Evolutionary conservation across 2,329 filamentous ascomycete species (phyloP).

Genomic region (Lasiodiplodia sp.): DNA sequence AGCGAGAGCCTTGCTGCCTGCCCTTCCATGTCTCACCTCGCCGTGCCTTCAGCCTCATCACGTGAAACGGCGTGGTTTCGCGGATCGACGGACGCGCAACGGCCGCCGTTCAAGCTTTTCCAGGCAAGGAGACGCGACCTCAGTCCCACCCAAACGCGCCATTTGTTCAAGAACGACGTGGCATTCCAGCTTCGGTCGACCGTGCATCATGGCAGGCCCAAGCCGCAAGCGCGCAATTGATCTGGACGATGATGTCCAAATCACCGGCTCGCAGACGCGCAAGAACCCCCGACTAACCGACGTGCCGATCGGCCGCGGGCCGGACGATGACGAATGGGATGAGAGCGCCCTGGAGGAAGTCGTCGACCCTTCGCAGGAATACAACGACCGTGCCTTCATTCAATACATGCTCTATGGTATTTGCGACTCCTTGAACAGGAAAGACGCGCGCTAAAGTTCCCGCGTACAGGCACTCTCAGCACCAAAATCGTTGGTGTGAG

Average conservation of each 20-base stretch:
- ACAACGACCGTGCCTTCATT: constrained; percentile 25
- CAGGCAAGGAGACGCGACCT: neutral
- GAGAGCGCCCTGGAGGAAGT: constrained; percentile 6
- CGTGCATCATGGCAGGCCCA: constrained; percentile 34
- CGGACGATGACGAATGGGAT: constrained; percentile 6
- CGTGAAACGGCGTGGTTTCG: constrained; percentile 1
- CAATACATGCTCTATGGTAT: constrained; percentile 29
- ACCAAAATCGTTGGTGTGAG: constrained; percentile 67
- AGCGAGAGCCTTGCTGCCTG: neutral
- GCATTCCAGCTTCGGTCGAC: neutral
- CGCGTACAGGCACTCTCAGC: constrained; percentile 43
- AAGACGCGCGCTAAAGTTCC: neutral
- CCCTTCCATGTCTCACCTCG: constrained; percentile 7
- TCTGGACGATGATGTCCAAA: constrained; percentile 38
- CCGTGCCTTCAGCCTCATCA: constrained; percentile 20
- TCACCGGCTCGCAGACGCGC: constrained; percentile 18
- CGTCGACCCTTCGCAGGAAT: constrained; percentile 21
- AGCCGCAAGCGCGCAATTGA: constrained; percentile 45
- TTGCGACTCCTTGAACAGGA: neutral
- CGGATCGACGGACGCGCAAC: constrained; percentile 14
- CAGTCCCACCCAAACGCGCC: neutral
- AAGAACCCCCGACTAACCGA: constrained; percentile 18
- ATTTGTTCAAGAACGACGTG: neutral
- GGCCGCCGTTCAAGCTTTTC: constrained; percentile 6
- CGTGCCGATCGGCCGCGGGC: neutral